Evolutionary conservation across 441 rosid genomes (phyloP).

Genomic region (Pelargonium cotyledonis): DNA sequence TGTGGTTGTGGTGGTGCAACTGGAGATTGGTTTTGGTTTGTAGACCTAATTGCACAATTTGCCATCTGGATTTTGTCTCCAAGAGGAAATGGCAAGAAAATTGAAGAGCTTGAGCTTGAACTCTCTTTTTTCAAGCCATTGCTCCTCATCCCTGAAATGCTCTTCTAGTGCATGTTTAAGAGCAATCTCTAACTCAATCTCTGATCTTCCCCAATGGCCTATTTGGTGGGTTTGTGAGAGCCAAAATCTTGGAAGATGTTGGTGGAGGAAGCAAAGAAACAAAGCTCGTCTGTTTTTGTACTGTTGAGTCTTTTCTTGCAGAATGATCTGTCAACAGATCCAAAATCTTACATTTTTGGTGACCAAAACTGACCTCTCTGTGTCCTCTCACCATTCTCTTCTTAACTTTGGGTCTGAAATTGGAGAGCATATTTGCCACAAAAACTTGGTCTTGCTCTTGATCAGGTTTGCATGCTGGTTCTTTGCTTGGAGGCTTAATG

Average conservation of each 20-base stretch:
- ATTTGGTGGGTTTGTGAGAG: constrained; percentile 22
- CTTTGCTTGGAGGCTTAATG: no score
- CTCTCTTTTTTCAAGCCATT: no score
- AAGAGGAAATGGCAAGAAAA: constrained; percentile 26
- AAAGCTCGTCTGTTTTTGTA: constrained; percentile 36
- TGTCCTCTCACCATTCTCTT: background rate
- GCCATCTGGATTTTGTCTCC: constrained; percentile 21
- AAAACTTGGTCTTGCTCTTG: background rate
- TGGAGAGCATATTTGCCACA: background rate
- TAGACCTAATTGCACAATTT: constrained; percentile 22
- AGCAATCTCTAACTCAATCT: no score
- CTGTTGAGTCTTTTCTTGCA: no score
- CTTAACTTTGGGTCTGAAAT: background rate
- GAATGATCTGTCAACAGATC: constrained; percentile 17
- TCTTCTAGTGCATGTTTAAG: constrained; percentile 23
- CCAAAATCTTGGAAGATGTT: constrained; percentile 48
- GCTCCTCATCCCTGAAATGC: no score
- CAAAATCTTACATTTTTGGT: background rate
- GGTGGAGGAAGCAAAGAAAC: constrained; percentile 49
- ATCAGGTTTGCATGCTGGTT: background rate
- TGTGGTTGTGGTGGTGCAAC: constrained; percentile 11
- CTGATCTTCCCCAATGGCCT: no score
- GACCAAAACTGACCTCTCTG: background rate
- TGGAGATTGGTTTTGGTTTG: constrained; percentile 22
- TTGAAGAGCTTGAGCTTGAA: constrained; percentile 24